A percentile compares a stretch with the other conserved stretches of the same genome.
Conservation (phyloP, 1,284 basidiomycete species). For the Porogramme epimiltina region DNA sequence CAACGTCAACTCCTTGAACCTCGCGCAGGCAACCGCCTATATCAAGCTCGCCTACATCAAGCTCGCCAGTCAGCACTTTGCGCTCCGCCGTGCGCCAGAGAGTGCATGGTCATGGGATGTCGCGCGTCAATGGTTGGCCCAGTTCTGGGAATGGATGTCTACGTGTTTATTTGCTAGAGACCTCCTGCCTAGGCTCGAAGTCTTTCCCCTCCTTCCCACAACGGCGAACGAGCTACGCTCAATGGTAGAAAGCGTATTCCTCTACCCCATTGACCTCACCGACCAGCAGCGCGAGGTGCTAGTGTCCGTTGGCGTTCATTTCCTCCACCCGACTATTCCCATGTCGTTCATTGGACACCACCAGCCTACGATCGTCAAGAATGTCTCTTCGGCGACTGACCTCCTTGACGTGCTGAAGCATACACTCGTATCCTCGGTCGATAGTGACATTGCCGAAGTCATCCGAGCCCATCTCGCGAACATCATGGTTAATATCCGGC, state of each 20-base stretch:
- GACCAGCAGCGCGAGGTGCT: background rate
- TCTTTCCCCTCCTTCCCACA: conserved; percentile 2
- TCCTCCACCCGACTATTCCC: conserved; percentile 8
- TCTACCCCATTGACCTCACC: background rate
- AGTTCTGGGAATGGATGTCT: conserved; percentile 5
- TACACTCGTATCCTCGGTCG: background rate
- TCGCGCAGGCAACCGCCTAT: background rate
- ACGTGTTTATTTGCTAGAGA: background rate
- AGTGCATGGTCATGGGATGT: conserved; percentile 1
- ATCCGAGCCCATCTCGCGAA: conserved; percentile 6
- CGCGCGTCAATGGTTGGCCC: conserved; percentile 2
- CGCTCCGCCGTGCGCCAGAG: background rate
- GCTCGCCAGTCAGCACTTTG: no score
- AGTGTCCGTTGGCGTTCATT: conserved; percentile 1
- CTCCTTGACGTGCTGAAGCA: conserved; percentile 4
- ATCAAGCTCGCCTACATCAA: background rate
- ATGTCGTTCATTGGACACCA: background rate
- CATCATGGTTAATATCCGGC: background rate
- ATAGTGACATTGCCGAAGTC: background rate
- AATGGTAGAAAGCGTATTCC: background rate
- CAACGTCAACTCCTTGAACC: conserved; percentile 4
- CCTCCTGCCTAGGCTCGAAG: background rate
- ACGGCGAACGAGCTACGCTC: background rate
- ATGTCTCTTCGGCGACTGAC: background rate
- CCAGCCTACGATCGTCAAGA: background rate